A percentile compares a stretch with the other conserved stretches of the same genome.
Evolutionary conservation across 2,329 filamentous ascomycete species (phyloP).

Genomic region (Aspergillus thermomutatus): DNA sequence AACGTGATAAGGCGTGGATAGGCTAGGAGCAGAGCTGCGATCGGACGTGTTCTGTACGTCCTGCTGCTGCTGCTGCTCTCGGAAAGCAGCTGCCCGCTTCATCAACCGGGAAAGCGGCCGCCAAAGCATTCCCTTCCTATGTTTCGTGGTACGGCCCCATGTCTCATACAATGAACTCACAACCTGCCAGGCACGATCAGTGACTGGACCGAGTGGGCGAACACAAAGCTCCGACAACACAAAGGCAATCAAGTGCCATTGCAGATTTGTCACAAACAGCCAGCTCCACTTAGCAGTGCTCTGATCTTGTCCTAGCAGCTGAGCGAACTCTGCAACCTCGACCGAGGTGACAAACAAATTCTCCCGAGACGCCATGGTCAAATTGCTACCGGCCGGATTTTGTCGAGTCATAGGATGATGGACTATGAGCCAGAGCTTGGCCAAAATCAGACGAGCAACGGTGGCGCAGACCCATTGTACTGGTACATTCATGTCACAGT

Average conservation of each 20-base stretch:
- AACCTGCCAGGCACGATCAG: conserved; percentile 60
- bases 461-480: conserved; percentile 68
- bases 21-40: conserved; percentile 5
- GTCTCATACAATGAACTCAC: conserved; percentile 47
- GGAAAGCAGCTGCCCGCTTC: conserved; percentile 54
- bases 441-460: conserved; percentile 67
- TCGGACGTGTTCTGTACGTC: conserved; percentile 21
- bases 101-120: conserved; percentile 60
- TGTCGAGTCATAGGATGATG: conserved; percentile 69
- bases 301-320: conserved; percentile 62
- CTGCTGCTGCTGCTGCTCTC: conserved; percentile 46
- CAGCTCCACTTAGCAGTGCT: conserved; percentile 62
- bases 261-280: conserved; percentile 62
- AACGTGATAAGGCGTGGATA: conserved; percentile 2
- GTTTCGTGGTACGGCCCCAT: conserved; percentile 32
- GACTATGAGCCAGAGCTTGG: conserved; percentile 73
- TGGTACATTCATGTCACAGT: conserved; percentile 50
- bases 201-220: conserved; percentile 53
- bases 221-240: conserved; percentile 56
- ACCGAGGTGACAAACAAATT: conserved; percentile 69
- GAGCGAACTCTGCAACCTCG: conserved; percentile 69
- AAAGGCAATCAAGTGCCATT: conserved; percentile 57
- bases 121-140: conserved; percentile 60
- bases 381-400: conserved; percentile 46
- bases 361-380: conserved; percentile 62